These are phyloP conservation scores for Glarea lozoyensis DNA, from an alignment of 495 filamentous ascomycete genomes.

Conservation along the genomic window DNA sequence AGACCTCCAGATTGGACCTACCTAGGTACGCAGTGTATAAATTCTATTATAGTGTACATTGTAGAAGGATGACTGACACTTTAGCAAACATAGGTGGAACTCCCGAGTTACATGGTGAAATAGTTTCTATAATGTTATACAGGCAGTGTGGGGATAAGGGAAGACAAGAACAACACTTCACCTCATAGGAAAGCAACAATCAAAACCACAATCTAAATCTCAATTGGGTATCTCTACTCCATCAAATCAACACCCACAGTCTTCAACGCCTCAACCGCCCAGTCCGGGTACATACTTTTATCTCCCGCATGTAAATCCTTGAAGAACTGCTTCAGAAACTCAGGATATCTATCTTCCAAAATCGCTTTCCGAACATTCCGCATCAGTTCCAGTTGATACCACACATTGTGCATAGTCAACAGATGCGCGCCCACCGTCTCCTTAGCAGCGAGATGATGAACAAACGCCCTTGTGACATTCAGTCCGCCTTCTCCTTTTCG, in stretches of 20 bases:
- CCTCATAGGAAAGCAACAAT: no score
- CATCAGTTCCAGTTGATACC: slow-evolving; percentile 83
- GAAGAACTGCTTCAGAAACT: slow-evolving; percentile 74
- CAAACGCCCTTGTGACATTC: slow-evolving; percentile 79
- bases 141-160: no score
- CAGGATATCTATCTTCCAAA: slow-evolving; percentile 70
- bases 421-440: slow-evolving; percentile 94
- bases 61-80: no score
- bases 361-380: slow-evolving; percentile 64
- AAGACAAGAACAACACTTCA: no score
- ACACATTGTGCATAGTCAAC: slow-evolving; percentile 90
- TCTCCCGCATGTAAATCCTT: slow-evolving; percentile 57
- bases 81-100: no score
- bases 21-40: no score
- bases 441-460: slow-evolving; percentile 85
- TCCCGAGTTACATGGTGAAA: no score
- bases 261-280: slow-evolving; percentile 76
- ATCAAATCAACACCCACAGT: slow-evolving; percentile 81
- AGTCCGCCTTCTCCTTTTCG: slow-evolving; percentile 57
- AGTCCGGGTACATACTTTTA: slow-evolving; percentile 59
- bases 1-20: no score
- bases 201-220: no score
- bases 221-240: slow-evolving; percentile 11
- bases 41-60: no score
- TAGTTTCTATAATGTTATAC: no score